Evolutionary conservation across 805 yeast species (phyloP), one percentile per base, ranked within the genome.

Genomic region (Wickerhamiella sorbophila): DNA sequence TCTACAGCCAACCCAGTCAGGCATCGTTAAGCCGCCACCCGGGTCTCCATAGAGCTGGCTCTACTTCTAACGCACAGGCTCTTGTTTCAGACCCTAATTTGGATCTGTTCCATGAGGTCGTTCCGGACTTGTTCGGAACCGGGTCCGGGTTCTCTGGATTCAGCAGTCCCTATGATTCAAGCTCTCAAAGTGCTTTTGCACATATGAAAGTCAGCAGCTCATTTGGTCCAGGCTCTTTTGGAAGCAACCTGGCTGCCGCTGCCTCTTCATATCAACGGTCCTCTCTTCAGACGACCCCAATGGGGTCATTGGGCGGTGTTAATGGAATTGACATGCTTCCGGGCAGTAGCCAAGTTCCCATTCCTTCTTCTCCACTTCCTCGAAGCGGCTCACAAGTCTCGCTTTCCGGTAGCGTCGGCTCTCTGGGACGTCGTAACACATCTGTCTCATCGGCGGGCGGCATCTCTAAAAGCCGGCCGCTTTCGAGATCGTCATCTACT

Each of bases 401-500:
- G 31, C 31, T 36, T 20, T n/a, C 19, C 18, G 33, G 33, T 16
- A 18, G 26, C 5, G 27, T 22, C 29, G 29, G 29, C 2, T 16
- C 31, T 20, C 21, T 24, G 3, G 31, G 31, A 5, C 31, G 31
- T 3, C 31, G 31, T 5, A 22, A 16, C 17, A 22, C 38, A 2
- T 24, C 31, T 2, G 24, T 14, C 14, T 16, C 32, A 2, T 5
- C 6, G 6, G 38, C 18, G 3, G 38, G 31, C 20, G 31, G 31
- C 20, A 22, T 22, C 21, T 34, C 37, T 17, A 34, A 34, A 17
- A 16, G 27, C 4, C 24, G 37, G 29, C 15, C 37, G 15, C 18
- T 37, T 24, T 37, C 39, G 24, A 31, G 33, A 33, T 26, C 39
- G 26, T 26, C 39, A 24, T 37, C 39, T 10, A 37, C 33, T 2